Base-by-base conservation (phyloP, 495 filamentous ascomycete species). In the Barbatosphaeria neglecta region DNA sequence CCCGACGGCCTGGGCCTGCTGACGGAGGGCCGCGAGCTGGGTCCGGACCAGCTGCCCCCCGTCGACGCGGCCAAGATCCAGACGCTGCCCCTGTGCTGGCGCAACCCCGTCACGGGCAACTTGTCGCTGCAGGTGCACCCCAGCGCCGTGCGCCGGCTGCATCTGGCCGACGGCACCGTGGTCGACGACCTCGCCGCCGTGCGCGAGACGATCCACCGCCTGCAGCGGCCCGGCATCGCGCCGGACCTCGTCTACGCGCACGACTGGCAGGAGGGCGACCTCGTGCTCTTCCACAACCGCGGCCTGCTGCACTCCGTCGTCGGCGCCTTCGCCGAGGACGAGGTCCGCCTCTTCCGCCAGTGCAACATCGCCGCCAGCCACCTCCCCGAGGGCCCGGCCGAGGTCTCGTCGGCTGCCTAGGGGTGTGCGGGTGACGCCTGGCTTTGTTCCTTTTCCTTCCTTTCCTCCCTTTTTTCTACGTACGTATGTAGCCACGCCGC, bases 231-330 rank as follows among this genome's bases (percentile, higher is more conserved):
- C 0, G 83, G 72, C 0, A 86, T 86, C 48, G 75, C 71, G 17
- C 82, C 84, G 1, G 59, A 70, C 46, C 72, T 70, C 50, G 84
- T 86, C 25, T 86, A 86, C 60, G 61, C 81, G 10, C 80, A 86
- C 60, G 83, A 86, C 51, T 86, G 83, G 83, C 70, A 78, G 50
- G 78, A 84, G 52, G 82, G 83, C 7, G 82, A 85, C 52, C 61
- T 85, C 44, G 83, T 86, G 4, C 59, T 87, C 25, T 86, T 87
- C 58, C 79, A 86, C 53, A 86, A 86, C 56, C 75, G 81, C 9
- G 83, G 82, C 1, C 72, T 85, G 18, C 51, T 86, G 43, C 83
- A 88, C 59, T 77, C 76, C 4, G 82, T 87, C 31, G 83, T 86
- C 0, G 84, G 83, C 1, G 81, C 81, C 1, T 87, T 88, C 60